phyloP scores from a whole-genome alignment of 108 stramenopile species.

The Cyclostephanos invisitatus region DNA sequence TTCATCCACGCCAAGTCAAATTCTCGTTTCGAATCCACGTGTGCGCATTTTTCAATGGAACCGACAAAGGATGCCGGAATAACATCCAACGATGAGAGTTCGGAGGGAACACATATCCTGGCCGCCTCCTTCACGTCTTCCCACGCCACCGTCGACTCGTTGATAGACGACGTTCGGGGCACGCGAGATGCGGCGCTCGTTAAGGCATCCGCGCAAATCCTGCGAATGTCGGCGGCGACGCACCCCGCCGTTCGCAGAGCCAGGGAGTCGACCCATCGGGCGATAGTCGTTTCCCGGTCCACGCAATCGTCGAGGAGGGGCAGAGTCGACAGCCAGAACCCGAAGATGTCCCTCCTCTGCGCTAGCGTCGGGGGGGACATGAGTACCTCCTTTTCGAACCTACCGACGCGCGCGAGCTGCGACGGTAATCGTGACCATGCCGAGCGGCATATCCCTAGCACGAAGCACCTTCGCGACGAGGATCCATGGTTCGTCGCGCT shows the following conservation, averaged over 20 bases:
- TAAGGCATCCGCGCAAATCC: slow-evolving; percentile 67
- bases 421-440: slow-evolving; percentile 50
- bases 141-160: slow-evolving; percentile 46
- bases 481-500: slow-evolving; percentile 8
- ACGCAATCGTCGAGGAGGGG: slow-evolving; percentile 3
- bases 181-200: slow-evolving; percentile 43
- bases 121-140: slow-evolving; percentile 67
- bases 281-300: neutral
- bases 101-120: slow-evolving; percentile 60
- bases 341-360: slow-evolving; percentile 64
- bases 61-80: slow-evolving; percentile 31
- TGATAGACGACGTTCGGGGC: slow-evolving; percentile 6
- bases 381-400: slow-evolving; percentile 67
- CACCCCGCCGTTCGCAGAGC: slow-evolving; percentile 70
- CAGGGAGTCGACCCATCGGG: slow-evolving; percentile 58
- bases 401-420: slow-evolving; percentile 61
- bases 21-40: slow-evolving; percentile 16
- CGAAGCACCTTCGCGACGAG: slow-evolving; percentile 12
- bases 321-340: slow-evolving; percentile 51
- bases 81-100: slow-evolving; percentile 81
- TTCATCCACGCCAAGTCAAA: slow-evolving; percentile 41
- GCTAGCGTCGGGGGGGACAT: slow-evolving; percentile 73
- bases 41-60: neutral
- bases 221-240: slow-evolving; percentile 73
- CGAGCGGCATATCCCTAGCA: slow-evolving; percentile 61